A percentile compares a stretch with the other conserved stretches of the same genome.
phyloP scores from a whole-genome alignment of 2,329 filamentous ascomycete species.

The Gnomoniopsis smithogilvyi region DNA sequence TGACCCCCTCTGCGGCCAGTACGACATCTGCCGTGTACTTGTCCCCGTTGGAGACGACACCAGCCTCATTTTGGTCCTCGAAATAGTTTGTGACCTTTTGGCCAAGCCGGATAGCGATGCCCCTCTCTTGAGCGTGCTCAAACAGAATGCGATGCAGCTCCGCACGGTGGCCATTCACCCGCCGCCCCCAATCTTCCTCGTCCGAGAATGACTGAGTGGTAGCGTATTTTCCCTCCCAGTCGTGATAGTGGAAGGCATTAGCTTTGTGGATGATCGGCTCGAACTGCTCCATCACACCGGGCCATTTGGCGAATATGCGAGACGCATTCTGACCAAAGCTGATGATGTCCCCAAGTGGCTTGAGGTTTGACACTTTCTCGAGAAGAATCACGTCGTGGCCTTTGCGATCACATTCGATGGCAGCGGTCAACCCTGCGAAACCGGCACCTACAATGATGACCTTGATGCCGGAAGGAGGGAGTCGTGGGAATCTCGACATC shows the following conservation, averaged over 20 bases:
- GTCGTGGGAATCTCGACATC: background rate
- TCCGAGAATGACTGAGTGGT: constrained; percentile 37
- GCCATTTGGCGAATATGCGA: constrained; percentile 55
- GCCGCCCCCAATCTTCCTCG: constrained; percentile 35
- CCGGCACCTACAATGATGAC: constrained; percentile 47
- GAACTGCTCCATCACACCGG: constrained; percentile 44
- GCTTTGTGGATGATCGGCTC: constrained; percentile 46
- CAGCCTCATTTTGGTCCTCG: constrained; percentile 35
- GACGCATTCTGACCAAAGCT: constrained; percentile 55
- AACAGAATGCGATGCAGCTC: constrained; percentile 50
- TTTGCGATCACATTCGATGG: constrained; percentile 54
- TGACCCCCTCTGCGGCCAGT: constrained; percentile 42
- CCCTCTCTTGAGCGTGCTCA: constrained; percentile 43
- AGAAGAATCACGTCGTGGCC: constrained; percentile 45
- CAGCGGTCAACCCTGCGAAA: constrained; percentile 55
- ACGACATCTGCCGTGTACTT: constrained; percentile 37
- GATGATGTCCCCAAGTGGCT: constrained; percentile 46
- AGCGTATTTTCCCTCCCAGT: constrained; percentile 43
- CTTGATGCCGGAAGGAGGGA: constrained; percentile 32
- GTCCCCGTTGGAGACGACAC: constrained; percentile 38
- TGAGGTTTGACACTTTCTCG: constrained; percentile 43
- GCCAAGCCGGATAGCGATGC: constrained; percentile 43
- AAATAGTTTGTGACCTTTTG: constrained; percentile 41
- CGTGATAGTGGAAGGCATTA: constrained; percentile 34
- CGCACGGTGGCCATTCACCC: constrained; percentile 52